Evolutionary conservation across 1,284 basidiomycete species (phyloP).

Genomic region (Sanghuangporus weigelae): DNA sequence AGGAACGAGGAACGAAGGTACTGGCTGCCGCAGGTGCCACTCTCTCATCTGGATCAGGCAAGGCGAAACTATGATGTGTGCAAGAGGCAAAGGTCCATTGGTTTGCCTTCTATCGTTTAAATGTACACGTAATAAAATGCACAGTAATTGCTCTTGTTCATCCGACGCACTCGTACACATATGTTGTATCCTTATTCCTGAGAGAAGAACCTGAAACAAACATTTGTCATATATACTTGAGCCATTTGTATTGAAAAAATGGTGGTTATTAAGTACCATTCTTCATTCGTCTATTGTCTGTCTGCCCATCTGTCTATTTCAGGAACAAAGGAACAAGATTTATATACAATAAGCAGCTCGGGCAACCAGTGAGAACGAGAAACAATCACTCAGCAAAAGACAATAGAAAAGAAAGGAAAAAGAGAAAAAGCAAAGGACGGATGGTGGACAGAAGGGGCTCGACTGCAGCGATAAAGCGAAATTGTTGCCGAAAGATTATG

Average conservation of each 20-base stretch:
- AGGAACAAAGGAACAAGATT: too few relatives aligned
- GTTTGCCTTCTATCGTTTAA: neutral
- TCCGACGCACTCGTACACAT: neutral
- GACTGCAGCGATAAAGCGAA: neutral
- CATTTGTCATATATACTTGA: neutral
- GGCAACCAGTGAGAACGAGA: too few relatives aligned
- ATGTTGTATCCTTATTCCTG: neutral
- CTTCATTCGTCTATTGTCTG: too few relatives aligned
- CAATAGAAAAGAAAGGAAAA: neutral
- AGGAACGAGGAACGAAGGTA: constrained; percentile 36
- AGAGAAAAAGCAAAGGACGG: neutral
- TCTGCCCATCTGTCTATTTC: too few relatives aligned
- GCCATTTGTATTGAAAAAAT: neutral
- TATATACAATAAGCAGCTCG: too few relatives aligned
- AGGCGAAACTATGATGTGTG: constrained; percentile 53
- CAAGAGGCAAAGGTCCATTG: neutral
- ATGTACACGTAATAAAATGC: too few relatives aligned
- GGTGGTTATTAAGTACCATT: too few relatives aligned
- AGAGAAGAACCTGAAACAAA: neutral
- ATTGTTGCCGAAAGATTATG: neutral
- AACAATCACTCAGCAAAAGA: too few relatives aligned
- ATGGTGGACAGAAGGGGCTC: neutral
- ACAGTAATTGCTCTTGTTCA: neutral
- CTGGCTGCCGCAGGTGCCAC: constrained; percentile 42
- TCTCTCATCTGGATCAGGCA: constrained; percentile 29